Evolutionary conservation across 805 yeast genomes (phyloP), one percentile per base, ranked within the genome.

Genomic region (Wickerhamomyces canadensis): DNA sequence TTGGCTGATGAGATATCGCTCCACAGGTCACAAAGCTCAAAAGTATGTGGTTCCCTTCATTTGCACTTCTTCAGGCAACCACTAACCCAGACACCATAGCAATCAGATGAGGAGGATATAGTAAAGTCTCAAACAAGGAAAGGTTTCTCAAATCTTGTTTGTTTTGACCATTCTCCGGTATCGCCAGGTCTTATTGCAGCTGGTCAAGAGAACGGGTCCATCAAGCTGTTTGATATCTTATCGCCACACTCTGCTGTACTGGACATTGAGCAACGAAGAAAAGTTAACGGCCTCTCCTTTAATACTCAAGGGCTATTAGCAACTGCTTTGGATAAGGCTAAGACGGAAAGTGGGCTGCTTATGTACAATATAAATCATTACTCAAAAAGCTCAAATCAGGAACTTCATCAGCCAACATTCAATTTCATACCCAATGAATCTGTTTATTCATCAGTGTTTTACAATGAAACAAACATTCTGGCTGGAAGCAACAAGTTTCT

Each of bases 341-440:
- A 41, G 19, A 68, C 76, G 45, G 94, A 84, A 49, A 74, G 77
- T 41, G 79, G 91, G 17, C 61, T 89, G 31, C 83, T 83, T 46
- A 67, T 89, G 5, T 89, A 93, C 89, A 87, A 86, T 54, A 66
- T 84, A 4, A 76, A 74, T 38, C 78, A 78, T 47, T 81, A 76
- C 43, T 63, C 75, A 1, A 58, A 66, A 33, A 58, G 57, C 31
- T 65, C 65, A 17, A 70, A 70, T 40, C 74, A 74, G 24, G 76
- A 74, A 36, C 61, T 73, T 2, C 65, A 68, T n/a, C 66, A 71
- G 37, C 80, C 85, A 4, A 58, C 75, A 8, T 65, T 68, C 34
- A 68, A 82, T 0, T 80, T 70, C 48, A 67, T 85, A 19, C 76
- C 80, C 21, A 82, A 84, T 48, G 98, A 89, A 55, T 78, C 84